Conservation (phyloP, 768 basidiomycete species). For the Lactifluus echinatus region DNA sequence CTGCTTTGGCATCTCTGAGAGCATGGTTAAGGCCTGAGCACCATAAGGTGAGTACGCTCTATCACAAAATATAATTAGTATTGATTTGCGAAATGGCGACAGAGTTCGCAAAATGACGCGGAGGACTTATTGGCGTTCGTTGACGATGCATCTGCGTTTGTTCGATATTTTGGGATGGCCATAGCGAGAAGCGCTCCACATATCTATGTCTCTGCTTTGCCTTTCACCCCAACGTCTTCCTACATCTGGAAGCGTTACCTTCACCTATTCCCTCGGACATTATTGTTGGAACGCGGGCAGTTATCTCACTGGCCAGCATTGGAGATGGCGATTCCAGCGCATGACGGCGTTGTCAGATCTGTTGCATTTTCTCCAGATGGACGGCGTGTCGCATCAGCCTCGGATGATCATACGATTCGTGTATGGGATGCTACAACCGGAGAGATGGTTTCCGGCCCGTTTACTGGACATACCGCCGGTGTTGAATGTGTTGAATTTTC, state of each 20-base stretch:
- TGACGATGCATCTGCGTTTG: not conserved
- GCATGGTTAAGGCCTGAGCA: not conserved
- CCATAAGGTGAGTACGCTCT: not conserved
- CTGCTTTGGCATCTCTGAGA: not conserved
- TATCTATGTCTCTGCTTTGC: not conserved
- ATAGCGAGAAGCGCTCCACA: not conserved
- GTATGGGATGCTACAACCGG: not conserved
- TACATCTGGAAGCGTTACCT: not conserved
- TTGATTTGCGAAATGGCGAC: not conserved
- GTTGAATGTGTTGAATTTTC: no score
- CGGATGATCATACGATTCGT: not conserved
- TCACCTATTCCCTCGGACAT: not conserved
- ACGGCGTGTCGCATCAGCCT: not conserved
- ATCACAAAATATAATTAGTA: not conserved
- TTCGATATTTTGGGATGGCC: not conserved
- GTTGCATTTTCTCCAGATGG: no score
- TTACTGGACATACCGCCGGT: no score
- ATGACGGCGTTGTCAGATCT: no score
- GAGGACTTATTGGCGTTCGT: not conserved
- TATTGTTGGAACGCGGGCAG: not conserved
- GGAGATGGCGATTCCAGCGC: no score
- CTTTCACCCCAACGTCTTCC: not conserved
- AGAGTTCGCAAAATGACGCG: not conserved
- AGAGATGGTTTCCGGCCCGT: no score
- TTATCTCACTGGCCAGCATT: no score